These are phyloP conservation scores for Fusarium redolens DNA, from an alignment of 2,329 filamentous ascomycete genomes.

Conservation along the genomic window DNA sequence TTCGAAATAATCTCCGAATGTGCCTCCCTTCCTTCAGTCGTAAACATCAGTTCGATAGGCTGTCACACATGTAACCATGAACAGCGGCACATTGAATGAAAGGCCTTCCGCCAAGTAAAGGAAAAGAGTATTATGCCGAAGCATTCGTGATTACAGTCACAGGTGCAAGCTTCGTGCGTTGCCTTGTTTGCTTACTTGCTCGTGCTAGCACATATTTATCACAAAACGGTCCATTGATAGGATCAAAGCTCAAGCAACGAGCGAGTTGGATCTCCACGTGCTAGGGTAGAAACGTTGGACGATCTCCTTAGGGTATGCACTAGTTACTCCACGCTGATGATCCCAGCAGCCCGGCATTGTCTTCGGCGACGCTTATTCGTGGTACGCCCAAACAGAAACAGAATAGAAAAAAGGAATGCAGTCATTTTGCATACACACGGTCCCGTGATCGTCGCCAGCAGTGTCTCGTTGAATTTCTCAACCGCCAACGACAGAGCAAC, in stretches of 20 bases:
- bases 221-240: slow-evolving; percentile 9
- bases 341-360: slow-evolving; percentile 26
- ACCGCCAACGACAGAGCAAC: slow-evolving; percentile 24
- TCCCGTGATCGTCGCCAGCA: slow-evolving; percentile 32
- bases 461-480: slow-evolving; percentile 12
- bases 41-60: not conserved
- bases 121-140: not conserved
- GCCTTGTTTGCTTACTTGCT: slow-evolving; percentile 8
- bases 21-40: slow-evolving; percentile 5
- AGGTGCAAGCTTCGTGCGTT: slow-evolving; percentile 3
- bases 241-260: slow-evolving; percentile 17
- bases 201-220: slow-evolving; percentile 4
- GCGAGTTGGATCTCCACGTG: slow-evolving; percentile 33
- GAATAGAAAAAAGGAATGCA: slow-evolving; percentile 22
- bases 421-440: slow-evolving; percentile 26
- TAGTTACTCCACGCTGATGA: slow-evolving; percentile 27
- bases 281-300: slow-evolving; percentile 29
- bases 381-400: slow-evolving; percentile 7
- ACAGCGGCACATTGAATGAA: slow-evolving; percentile 2
- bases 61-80: slow-evolving; percentile 7
- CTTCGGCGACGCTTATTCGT: slow-evolving; percentile 16
- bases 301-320: slow-evolving; percentile 29
- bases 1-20: slow-evolving; percentile 36
- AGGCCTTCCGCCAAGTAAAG: not conserved
- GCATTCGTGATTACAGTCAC: slow-evolving; percentile 7